phyloP scores from a whole-genome alignment of 148 eudicot genomes.

The Bassia scoparia region DNA sequence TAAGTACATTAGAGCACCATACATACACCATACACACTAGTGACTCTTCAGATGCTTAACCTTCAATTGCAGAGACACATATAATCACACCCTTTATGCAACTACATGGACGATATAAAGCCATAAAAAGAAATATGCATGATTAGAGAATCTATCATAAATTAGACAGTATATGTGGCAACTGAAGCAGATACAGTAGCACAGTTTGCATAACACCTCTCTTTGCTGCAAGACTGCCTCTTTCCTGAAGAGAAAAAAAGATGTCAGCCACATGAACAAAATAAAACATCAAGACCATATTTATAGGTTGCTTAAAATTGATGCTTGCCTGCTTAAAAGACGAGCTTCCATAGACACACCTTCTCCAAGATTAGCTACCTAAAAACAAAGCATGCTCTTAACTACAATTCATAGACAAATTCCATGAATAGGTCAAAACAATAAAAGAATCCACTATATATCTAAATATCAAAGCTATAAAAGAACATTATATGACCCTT shows the following conservation, averaged over 20 bases:
- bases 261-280: slow-evolving; percentile 24
- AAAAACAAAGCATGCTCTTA: slow-evolving; percentile 19
- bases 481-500: too few relatives aligned
- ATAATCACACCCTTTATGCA: not conserved
- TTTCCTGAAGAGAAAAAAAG: slow-evolving; percentile 52
- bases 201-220: slow-evolving; percentile 50
- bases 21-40: too few relatives aligned
- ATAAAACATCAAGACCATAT: slow-evolving; percentile 13
- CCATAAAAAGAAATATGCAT: not conserved
- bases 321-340: slow-evolving; percentile 74
- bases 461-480: not conserved
- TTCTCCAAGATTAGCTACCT: slow-evolving; percentile 89
- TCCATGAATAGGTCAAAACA: too few relatives aligned
- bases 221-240: slow-evolving; percentile 85
- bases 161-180: not conserved
- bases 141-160: not conserved
- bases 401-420: too few relatives aligned
- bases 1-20: too few relatives aligned
- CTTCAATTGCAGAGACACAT: not conserved
- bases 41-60: too few relatives aligned
- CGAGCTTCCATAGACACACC: slow-evolving; percentile 92
- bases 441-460: not conserved
- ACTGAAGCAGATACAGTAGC: not conserved
- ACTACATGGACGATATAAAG: not conserved
- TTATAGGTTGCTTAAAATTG: slow-evolving; percentile 11